Evolutionary conservation across 2,329 filamentous ascomycete species (phyloP).

Genomic region (Claviceps quebecensis): DNA sequence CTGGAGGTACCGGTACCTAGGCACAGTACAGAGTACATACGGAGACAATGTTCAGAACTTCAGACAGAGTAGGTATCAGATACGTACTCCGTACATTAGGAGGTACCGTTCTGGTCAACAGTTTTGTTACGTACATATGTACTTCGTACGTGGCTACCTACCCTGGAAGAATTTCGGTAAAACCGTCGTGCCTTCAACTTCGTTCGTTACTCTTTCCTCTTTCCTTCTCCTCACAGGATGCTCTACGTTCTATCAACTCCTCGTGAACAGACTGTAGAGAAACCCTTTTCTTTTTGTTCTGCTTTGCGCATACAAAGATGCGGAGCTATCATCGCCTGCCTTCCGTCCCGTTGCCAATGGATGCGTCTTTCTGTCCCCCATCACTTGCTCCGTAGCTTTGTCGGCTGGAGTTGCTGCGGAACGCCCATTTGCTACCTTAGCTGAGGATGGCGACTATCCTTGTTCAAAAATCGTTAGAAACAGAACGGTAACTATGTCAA

Average conservation of each 20-base stretch:
- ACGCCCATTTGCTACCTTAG: neutral
- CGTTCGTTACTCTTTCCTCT: neutral
- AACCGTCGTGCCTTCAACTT: neutral
- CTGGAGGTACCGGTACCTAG: neutral
- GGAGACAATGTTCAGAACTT: neutral
- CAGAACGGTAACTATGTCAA: neutral
- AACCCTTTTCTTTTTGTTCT: conserved; percentile 8
- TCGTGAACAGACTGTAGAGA: conserved; percentile 7
- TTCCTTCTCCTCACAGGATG: too few species aligned
- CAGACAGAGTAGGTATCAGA: too few species aligned
- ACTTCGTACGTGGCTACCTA: neutral
- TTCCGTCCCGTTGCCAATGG: neutral
- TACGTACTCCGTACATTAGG: too few species aligned
- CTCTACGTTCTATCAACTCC: neutral
- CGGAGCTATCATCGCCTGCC: neutral
- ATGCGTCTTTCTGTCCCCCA: neutral
- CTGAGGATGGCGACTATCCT: neutral
- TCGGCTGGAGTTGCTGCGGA: neutral
- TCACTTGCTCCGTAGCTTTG: neutral
- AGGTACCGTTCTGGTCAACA: too few species aligned
- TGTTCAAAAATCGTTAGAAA: neutral
- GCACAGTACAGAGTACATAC: neutral
- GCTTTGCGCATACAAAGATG: neutral
- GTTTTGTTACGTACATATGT: too few species aligned
- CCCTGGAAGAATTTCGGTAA: neutral